Base-by-base conservation (phyloP, 345 rosid species). In the Pistacia integerrima region DNA sequence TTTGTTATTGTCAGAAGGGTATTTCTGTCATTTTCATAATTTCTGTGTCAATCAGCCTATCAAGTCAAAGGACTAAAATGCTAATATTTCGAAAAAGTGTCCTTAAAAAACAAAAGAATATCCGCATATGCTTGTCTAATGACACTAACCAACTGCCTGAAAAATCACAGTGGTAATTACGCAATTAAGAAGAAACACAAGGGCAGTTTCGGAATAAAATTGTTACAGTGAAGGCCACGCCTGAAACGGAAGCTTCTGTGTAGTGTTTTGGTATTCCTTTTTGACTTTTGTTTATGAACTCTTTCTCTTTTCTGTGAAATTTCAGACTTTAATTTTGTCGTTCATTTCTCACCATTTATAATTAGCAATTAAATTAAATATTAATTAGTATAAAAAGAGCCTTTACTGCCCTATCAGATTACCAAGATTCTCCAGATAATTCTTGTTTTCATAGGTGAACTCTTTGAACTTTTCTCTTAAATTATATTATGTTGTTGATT, bases 231-330 rank as follows among this genome's bases (percentile, higher is more conserved):
- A 49, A 18, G n/a, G 12, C 12, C 46, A 41, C 10, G 7, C 49
- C 18, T 63, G 76, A 28, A 28, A 72, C 49, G 69, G 76, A 73
- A 73, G 69, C 76, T 73, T 73, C 76, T 73, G 41, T 48, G 60
- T 11, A 0, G 67, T 55, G 58, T 30, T 60, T 60, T 60, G 57
- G 25, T 73, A 17, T 59, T 44, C 18, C 54, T 33, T 63, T 64
- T 70, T 79, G 82, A 79, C 82, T 79, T 74, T 79, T 12, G 60
- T 17, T 60, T 25, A 57, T 41, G 60, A 20, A 33, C 69, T 3
- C 69, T 14, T 18, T 20, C 66, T 6, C 5, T 20, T 79, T 74
- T 68, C 60, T 62, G 22, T 11, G 74, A 74, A 79, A 54, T 62
- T 55, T 41, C 82, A 46, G 64, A 44, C 54, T 67, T 63, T 70